phyloP scores from a whole-genome alignment of 2,329 filamentous ascomycete species.

The Clarireedia homoeocarpa region DNA sequence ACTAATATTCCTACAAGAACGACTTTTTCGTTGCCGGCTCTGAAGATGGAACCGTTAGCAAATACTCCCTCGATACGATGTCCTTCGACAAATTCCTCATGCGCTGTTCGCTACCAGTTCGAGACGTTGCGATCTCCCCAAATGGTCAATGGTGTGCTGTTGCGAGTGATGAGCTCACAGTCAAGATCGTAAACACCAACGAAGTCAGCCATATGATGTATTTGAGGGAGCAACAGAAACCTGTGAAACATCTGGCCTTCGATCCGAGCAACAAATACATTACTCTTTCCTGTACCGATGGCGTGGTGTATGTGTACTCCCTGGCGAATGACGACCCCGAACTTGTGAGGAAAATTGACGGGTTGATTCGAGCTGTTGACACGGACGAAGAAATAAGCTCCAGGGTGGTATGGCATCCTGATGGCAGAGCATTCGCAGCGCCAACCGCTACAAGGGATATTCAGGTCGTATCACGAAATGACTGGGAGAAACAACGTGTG shows the following conservation, averaged over 20 bases:
- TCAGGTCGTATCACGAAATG: slow-evolving; percentile 76
- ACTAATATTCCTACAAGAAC: slow-evolving; percentile 40
- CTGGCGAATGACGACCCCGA: slow-evolving; percentile 70
- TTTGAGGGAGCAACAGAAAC: slow-evolving; percentile 73
- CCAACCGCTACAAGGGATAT: slow-evolving; percentile 77
- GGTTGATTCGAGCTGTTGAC: slow-evolving; percentile 72
- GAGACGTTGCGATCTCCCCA: slow-evolving; percentile 75
- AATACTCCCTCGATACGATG: slow-evolving; percentile 73
- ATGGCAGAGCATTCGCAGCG: slow-evolving; percentile 82
- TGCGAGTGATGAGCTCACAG: slow-evolving; percentile 89
- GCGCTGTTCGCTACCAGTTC: slow-evolving; percentile 75
- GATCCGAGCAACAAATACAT: slow-evolving; percentile 71
- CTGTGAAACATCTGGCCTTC: slow-evolving; percentile 88
- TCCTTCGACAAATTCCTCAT: slow-evolving; percentile 74
- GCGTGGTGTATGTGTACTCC: slow-evolving; percentile 84
- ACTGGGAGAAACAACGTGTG: slow-evolving; percentile 78
- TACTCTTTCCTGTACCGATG: slow-evolving; percentile 80
- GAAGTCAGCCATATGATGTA: slow-evolving; percentile 71
- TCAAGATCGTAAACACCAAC: slow-evolving; percentile 78
- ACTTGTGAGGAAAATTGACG: slow-evolving; percentile 76
- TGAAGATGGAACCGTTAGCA: slow-evolving; percentile 92
- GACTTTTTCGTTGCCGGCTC: slow-evolving; percentile 83
- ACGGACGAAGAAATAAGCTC: slow-evolving; percentile 69
- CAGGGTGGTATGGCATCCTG: slow-evolving; percentile 81
- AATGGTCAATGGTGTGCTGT: slow-evolving; percentile 86